Base-by-base conservation (phyloP, 495 filamentous ascomycete genomes). In the Evernia prunastri region DNA sequence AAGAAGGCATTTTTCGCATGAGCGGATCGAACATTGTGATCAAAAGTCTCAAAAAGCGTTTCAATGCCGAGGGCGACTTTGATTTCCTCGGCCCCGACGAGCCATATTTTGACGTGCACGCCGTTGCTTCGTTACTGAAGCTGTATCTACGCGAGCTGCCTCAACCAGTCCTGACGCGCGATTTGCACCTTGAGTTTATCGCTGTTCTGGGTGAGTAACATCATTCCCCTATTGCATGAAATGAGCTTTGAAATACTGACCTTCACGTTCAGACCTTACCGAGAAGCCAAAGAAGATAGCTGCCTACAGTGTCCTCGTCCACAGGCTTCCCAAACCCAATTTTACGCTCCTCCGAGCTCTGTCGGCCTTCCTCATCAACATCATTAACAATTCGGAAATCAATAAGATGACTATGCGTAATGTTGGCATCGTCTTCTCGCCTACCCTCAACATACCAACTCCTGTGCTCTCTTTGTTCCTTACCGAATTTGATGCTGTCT, bases 371-470 rank as follows among this genome's bases (percentile, higher is more conserved):
- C 74, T 98, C 66, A 89, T 96, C 69, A 86, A 86, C 67, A 91
- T 97, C 67, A 88, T 96, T 66, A 89, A 91, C 71, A 89, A 97
- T 67, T 82, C 90, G 4, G 88, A 92, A 66, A 80, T 88, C 68
- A 98, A 98, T 78, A 97, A 97, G 79, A 98, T 98, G 94, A 96
- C 88, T 8, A 90, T 97, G 60, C 85, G 94, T 45, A 98, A 98
- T 74, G 91, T 98, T 58, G 91, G 94, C 68, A 98, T 98, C 66
- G 92, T 97, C 61, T 98, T 97, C 75, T 94, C 95, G n/a, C 94
- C 94, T 3, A 97, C 95, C 1, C 82, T 97, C 39, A 97, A 97
- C 75, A 97, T 98, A 47, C 92, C 95, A 0, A 91, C 91, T 1
- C 92, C 95, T 20, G 88, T 98, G 10, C 96, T 98, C 69, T 91